Conservation (phyloP, 306 rosid genomes). For the Glycine latifolia region DNA sequence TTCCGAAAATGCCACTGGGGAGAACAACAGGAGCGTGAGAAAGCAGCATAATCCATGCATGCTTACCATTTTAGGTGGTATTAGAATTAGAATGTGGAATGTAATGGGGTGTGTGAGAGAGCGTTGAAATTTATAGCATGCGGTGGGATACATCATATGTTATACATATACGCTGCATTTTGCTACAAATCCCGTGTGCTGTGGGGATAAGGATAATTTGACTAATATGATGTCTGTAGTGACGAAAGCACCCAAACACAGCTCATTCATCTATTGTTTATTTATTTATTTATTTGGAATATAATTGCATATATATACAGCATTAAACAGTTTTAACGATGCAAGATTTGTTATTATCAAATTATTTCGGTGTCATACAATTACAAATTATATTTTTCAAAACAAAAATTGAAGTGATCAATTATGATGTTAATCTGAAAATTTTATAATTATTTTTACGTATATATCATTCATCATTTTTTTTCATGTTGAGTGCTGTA, state of each 20-base stretch:
- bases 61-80: conserved; percentile 29
- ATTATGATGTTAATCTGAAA: too few relatives aligned
- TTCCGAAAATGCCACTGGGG: conserved; percentile 50
- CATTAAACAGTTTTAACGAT: too few relatives aligned
- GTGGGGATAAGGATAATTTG: not conserved
- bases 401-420: too few relatives aligned
- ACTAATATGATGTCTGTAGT: not conserved
- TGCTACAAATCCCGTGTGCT: not conserved
- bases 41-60: not conserved
- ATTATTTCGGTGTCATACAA: too few relatives aligned
- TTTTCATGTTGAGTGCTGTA: too few relatives aligned
- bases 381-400: too few relatives aligned
- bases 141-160: not conserved
- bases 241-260: conserved; percentile 11
- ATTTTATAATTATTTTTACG: too few relatives aligned
- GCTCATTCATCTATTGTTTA: conserved; percentile 14
- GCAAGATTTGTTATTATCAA: too few relatives aligned
- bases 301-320: too few relatives aligned
- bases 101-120: not conserved
- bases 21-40: conserved; percentile 31
- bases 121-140: conserved; percentile 32
- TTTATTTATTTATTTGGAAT: not conserved
- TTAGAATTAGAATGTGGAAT: too few relatives aligned
- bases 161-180: not conserved
- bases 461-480: too few relatives aligned